phyloP scores from a whole-genome alignment of 495 filamentous ascomycete species.

The Xylaria palmicola region DNA sequence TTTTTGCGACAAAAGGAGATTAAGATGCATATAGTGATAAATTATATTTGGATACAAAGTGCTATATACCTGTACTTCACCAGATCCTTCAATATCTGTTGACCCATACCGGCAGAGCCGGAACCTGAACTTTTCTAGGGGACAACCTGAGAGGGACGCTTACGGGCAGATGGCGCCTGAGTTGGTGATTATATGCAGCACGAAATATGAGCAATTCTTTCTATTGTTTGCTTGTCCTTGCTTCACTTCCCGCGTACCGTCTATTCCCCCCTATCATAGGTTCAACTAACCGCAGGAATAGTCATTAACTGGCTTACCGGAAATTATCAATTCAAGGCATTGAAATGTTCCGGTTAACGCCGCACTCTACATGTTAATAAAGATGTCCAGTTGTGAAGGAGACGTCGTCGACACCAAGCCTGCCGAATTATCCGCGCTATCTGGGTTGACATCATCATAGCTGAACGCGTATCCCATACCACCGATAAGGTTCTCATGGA shows the following conservation, averaged over 20 bases:
- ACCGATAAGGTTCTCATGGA: slow-evolving; percentile 38
- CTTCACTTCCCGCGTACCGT: background rate
- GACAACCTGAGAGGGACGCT: background rate
- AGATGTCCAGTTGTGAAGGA: background rate
- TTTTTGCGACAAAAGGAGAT: too few species aligned
- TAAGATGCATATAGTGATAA: too few species aligned
- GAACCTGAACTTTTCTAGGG: background rate
- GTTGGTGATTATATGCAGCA: background rate
- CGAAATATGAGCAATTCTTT: background rate
- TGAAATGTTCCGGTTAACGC: background rate
- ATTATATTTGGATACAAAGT: too few species aligned
- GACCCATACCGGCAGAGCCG: background rate
- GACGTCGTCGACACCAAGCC: slow-evolving; percentile 42
- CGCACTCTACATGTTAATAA: background rate
- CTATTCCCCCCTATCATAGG: background rate
- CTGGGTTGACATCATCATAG: slow-evolving; percentile 44
- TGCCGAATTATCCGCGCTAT: slow-evolving; percentile 49
- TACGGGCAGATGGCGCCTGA: too few species aligned
- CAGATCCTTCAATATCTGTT: too few species aligned
- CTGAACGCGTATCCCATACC: slow-evolving; percentile 44
- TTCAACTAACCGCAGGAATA: background rate
- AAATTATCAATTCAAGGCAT: background rate
- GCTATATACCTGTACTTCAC: too few species aligned
- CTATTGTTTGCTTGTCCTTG: too few species aligned
- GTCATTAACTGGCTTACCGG: background rate